Base-by-base conservation (phyloP, 805 yeast genomes). In the Kazachstania bromeliacearum region DNA sequence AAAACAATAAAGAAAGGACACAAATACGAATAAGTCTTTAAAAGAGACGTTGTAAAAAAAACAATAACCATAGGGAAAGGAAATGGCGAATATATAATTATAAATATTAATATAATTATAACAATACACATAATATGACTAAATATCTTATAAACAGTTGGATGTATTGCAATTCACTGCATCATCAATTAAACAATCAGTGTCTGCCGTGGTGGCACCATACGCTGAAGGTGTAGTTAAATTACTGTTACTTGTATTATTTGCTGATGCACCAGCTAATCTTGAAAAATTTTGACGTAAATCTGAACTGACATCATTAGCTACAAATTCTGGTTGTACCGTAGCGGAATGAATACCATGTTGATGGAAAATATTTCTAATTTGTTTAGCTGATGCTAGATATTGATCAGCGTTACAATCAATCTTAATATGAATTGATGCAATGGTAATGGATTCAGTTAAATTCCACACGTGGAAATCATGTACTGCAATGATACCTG, bases 401-500 rank as follows among this genome's bases (percentile, higher is more conserved):
- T 85, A 92, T 18, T 73, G 67, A 38, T 71, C 74, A n/a, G 85
- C 81, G 8, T 71, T 65, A 10, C 71, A 62, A 35, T 71, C 68
- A 29, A 92, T 69, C 50, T 85, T 84, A 28, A 87, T 81, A 57
- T 89, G 98, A 41, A 92, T 68, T 1, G 95, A 80, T 1, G 96
- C 96, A 54, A 89, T 84, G 46, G 77, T 70, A 37, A 83, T 71
- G 42, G 78, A 80, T 62, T 89, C 98, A 34, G 88, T 84, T 47
- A 89, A 70, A 56, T 87, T 89, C 98, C 98, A 89, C 40, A 89
- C 79, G 60, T 89, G 98, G 68, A 89, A 79, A 61, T 89, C 98
- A 59, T 89, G 98, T 22, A 92, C 79, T 2, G 94, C 82, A 39
- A 73, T 69, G 35, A 89, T 89, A 18, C 88, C 83, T 1, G 75